Evolutionary conservation across 352 stramenopile species (phyloP).

Genomic region (Globisporangium rhizosaccharum): DNA sequence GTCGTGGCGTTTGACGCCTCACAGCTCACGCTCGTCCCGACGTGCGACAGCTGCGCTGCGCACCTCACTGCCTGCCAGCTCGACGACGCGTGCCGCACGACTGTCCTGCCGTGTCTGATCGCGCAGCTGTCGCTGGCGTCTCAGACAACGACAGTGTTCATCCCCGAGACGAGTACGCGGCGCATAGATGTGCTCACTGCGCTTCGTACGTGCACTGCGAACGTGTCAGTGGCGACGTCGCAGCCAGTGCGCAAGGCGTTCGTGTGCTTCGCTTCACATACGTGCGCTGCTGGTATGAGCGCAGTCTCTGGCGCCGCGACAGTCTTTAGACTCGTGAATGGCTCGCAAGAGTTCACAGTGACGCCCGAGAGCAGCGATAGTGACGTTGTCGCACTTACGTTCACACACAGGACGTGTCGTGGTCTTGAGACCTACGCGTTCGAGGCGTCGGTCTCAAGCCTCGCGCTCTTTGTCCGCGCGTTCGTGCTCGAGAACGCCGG

Average conservation of each 20-base stretch:
- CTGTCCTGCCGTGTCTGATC: conserved; percentile 6
- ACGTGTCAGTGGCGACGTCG: conserved; percentile 3
- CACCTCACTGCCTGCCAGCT: conserved; percentile 7
- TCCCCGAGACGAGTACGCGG: conserved; percentile 1
- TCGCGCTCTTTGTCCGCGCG: conserved; percentile 15
- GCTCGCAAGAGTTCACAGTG: conserved; percentile 9
- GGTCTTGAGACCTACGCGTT: conserved; percentile 5
- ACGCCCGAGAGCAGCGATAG: not conserved
- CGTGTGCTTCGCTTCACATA: conserved; percentile 1
- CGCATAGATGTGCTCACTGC: conserved; percentile 1
- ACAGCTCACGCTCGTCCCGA: not conserved
- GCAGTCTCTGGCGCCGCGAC: not conserved
- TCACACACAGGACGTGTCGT: not conserved
- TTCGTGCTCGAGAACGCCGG: conserved; percentile 21
- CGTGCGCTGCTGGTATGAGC: conserved; percentile 1
- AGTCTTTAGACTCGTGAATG: conserved; percentile 6
- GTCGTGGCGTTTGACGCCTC: conserved; percentile 6
- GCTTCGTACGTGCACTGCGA: not conserved
- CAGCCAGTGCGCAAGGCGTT: conserved; percentile 5
- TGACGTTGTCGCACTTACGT: conserved; percentile 1
- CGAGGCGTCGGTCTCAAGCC: conserved; percentile 1
- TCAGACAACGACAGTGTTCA: not conserved
- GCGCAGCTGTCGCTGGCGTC: not conserved
- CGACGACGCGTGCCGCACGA: conserved; percentile 4
- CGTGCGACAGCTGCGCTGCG: not conserved